Percentiles rank a stretch among this genome's conserved stretches.
These are phyloP conservation scores for Phytophthora litchii DNA, from an alignment of 352 stramenopile genomes.

Conservation along the genomic window DNA sequence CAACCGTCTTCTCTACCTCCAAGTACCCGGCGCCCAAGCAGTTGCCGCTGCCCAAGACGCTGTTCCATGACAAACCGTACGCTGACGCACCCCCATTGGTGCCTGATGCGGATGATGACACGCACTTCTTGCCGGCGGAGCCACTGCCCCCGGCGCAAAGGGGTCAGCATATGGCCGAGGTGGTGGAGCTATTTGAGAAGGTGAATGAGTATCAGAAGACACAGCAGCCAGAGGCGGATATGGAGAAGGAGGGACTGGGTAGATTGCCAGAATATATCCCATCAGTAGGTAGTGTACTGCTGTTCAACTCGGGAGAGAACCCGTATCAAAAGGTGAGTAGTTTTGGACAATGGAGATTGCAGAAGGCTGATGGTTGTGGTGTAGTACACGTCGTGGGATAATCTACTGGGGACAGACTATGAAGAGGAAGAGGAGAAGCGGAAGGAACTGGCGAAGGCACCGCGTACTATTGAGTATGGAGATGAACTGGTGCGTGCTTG, in stretches of 20 bases:
- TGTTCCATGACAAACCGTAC: slow-evolving; percentile 88
- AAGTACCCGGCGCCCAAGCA: slow-evolving; percentile 84
- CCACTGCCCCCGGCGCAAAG: slow-evolving; percentile 70
- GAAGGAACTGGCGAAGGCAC: slow-evolving; percentile 81
- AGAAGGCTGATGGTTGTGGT: slow-evolving; percentile 12
- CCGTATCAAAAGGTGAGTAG: slow-evolving; percentile 81
- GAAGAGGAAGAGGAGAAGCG: slow-evolving; percentile 88
- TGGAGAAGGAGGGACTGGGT: slow-evolving; percentile 84
- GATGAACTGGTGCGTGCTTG: slow-evolving; percentile 65
- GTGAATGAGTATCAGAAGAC: slow-evolving; percentile 83
- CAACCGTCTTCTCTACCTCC: slow-evolving; percentile 89
- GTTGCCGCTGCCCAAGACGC: slow-evolving; percentile 68
- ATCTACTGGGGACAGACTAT: slow-evolving; percentile 84
- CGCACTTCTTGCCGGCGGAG: slow-evolving; percentile 84
- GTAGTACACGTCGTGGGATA: slow-evolving; percentile 90
- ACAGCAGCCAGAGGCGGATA: slow-evolving; percentile 76
- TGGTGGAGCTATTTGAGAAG: slow-evolving; percentile 85
- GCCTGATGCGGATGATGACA: slow-evolving; percentile 75
- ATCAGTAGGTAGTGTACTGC: slow-evolving; percentile 79
- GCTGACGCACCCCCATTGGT: slow-evolving; percentile 74
- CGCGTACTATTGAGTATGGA: slow-evolving; percentile 80
- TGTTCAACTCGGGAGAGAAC: slow-evolving; percentile 90
- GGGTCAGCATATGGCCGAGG: slow-evolving; percentile 80
- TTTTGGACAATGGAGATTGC: background rate
- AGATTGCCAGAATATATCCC: slow-evolving; percentile 82